Evolutionary conservation across 129 eudicot species (phyloP), one percentile per base, ranked within the genome.

Genomic region (Rutidosis leptorrhynchoides): DNA sequence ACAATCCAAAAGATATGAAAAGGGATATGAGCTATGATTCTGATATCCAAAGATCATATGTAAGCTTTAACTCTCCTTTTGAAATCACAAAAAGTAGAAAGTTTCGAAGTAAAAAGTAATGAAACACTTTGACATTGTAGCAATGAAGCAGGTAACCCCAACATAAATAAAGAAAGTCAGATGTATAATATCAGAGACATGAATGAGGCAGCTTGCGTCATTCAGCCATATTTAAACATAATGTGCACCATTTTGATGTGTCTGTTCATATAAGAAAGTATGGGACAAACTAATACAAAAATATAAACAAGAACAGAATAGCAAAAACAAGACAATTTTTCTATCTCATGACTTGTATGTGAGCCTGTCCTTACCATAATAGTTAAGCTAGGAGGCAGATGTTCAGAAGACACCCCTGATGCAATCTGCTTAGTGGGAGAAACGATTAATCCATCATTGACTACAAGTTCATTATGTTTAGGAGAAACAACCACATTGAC

Each of bases 301-400:
- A 71, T 29, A 21, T 3, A 71, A 60, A 29, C 52, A 61, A 46
- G 30, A 35, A 35, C 42, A 45, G 62, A 56, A 53, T 16, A 32
- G 48, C 24, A 62, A 71, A 9, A 71, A 24, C 60, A 61, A 40
- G 7, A 60, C 49, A 28, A n/a, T 21, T 60, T 48, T 15, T 12
- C 0, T 23, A 2, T 14, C n/a, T 56, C 30, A 56, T 25, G 24
- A 25, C 42, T 68, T 65, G 4, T 8, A 17, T 35, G 55, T 72
- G 58, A 54, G 4, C 7, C 12, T 25, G 55, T 72, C 54, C 88
- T 82, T 79, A 82, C 87, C 69, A 58, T 60, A 65, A 58, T 25
- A 56, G 52, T 52, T 45, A 43, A 68, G 63, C 62, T 54, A 15
- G 77, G 78, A 12, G 83, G 69, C 30, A 62, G 49, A 65, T 24